Evolutionary conservation across 495 filamentous ascomycete species (phyloP).

Genomic region (Bryoglossum gracile): DNA sequence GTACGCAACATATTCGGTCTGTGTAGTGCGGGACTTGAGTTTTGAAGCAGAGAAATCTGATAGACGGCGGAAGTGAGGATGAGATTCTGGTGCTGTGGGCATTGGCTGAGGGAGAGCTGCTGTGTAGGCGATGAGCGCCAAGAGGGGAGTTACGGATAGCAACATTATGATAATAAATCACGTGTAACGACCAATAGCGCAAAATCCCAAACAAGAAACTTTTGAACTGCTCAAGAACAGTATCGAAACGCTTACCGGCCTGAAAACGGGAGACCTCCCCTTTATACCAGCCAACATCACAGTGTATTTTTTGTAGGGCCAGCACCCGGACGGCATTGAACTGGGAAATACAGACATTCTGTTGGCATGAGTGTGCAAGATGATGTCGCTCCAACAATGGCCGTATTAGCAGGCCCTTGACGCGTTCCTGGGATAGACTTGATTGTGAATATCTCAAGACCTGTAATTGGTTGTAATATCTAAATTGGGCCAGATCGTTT

Average conservation of each 20-base stretch:
- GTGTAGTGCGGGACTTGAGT: slow-evolving; percentile 7
- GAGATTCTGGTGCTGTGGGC: background rate
- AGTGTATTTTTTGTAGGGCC: background rate
- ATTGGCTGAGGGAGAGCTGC: slow-evolving; percentile 6
- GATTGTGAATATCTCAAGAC: too few relatives aligned
- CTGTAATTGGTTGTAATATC: slow-evolving; percentile 4
- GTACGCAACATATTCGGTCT: slow-evolving; percentile 16
- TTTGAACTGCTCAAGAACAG: background rate
- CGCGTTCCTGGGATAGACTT: too few relatives aligned
- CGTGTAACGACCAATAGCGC: slow-evolving; percentile 7
- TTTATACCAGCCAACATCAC: background rate
- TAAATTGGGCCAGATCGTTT: slow-evolving; percentile 4
- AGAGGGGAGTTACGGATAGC: background rate
- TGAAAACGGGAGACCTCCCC: background rate
- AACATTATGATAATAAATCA: slow-evolving; percentile 14
- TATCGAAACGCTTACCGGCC: background rate
- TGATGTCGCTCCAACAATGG: too few relatives aligned
- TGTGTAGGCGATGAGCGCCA: slow-evolving; percentile 4
- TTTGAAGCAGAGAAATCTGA: too few relatives aligned
- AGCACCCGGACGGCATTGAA: background rate
- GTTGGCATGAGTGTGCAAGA: too few relatives aligned
- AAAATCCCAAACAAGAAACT: background rate
- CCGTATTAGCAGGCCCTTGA: too few relatives aligned
- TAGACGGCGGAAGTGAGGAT: slow-evolving; percentile 2
- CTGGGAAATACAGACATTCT: slow-evolving; percentile 1